phyloP scores from a whole-genome alignment of 495 filamentous ascomycete species.

The Bathelium albidoporum region DNA sequence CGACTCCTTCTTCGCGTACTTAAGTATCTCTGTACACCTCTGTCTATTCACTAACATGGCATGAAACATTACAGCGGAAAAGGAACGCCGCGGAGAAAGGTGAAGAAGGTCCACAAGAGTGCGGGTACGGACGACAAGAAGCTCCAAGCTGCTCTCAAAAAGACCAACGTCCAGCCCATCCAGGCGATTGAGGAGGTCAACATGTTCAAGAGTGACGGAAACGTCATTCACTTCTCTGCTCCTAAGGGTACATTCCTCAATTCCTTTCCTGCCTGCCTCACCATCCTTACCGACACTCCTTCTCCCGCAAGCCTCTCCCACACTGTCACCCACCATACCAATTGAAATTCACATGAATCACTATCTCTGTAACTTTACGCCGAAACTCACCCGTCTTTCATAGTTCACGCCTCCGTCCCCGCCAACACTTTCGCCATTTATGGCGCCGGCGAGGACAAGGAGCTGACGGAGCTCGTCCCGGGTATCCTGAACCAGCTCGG shows the following conservation, averaged over 20 bases:
- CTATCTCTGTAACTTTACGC: not conserved
- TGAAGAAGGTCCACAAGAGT: constrained; percentile 92
- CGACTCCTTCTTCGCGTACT: not conserved
- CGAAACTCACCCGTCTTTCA: not conserved
- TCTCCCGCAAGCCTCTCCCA: too few species aligned
- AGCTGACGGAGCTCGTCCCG: constrained; percentile 97
- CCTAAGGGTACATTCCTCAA: constrained; percentile 66
- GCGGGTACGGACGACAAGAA: constrained; percentile 97
- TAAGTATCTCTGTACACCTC: not conserved
- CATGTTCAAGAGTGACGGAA: constrained; percentile 99
- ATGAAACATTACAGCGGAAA: constrained; percentile 61
- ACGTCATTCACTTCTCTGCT: constrained; percentile 97
- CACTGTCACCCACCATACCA: too few species aligned
- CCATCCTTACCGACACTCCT: not conserved
- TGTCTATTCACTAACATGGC: not conserved
- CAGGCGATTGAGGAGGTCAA: constrained; percentile 99
- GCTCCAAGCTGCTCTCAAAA: constrained; percentile 65
- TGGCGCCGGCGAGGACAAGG: constrained; percentile 97
- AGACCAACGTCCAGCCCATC: constrained; percentile 53
- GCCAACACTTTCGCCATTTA: constrained; percentile 99
- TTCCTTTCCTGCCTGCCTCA: not conserved
- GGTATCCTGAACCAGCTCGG: constrained; percentile 99
- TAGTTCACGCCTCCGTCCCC: constrained; percentile 92
- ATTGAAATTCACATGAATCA: too few species aligned
- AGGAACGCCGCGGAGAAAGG: constrained; percentile 92